Percentiles rank a stretch among this genome's conserved stretches.
Conservation (phyloP, 768 basidiomycete species). For the Lactarius trivialis region DNA sequence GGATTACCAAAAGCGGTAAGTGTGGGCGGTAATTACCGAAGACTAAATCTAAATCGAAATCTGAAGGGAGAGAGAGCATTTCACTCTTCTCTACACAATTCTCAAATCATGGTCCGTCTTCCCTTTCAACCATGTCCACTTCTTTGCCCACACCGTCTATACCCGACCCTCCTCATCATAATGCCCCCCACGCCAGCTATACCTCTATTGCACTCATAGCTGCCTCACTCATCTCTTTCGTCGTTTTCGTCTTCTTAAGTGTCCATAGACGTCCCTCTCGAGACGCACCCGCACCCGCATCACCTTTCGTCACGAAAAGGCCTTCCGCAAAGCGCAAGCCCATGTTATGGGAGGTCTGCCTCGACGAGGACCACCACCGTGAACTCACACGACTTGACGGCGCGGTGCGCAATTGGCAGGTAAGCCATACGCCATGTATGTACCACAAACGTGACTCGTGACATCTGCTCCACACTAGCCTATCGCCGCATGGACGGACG, state of each 20-base stretch:
- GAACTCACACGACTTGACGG: neutral
- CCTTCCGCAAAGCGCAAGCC: neutral
- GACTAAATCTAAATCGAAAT: neutral
- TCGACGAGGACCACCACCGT: slow-evolving; percentile 1
- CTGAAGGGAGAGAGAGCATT: too few species aligned
- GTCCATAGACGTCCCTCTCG: neutral
- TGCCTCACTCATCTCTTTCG: neutral
- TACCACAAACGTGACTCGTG: neutral
- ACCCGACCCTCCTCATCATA: neutral
- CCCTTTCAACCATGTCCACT: slow-evolving; percentile 1
- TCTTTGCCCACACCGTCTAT: too few species aligned
- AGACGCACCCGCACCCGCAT: neutral
- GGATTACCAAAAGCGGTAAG: neutral
- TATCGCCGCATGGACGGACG: slow-evolving; percentile 15
- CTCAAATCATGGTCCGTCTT: neutral
- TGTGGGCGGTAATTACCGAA: neutral
- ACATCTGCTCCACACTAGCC: slow-evolving; percentile 5
- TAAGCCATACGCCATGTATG: neutral
- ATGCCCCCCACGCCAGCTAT: neutral
- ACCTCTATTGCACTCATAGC: neutral
- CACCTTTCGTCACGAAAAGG: neutral
- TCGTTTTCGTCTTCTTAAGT: neutral
- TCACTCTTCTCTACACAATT: neutral
- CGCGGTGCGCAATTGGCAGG: slow-evolving; percentile 4
- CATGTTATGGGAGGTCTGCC: slow-evolving; percentile 14